Base-by-base conservation (phyloP, 352 stramenopile species). In the Pelagophyceae sp. region DNA sequence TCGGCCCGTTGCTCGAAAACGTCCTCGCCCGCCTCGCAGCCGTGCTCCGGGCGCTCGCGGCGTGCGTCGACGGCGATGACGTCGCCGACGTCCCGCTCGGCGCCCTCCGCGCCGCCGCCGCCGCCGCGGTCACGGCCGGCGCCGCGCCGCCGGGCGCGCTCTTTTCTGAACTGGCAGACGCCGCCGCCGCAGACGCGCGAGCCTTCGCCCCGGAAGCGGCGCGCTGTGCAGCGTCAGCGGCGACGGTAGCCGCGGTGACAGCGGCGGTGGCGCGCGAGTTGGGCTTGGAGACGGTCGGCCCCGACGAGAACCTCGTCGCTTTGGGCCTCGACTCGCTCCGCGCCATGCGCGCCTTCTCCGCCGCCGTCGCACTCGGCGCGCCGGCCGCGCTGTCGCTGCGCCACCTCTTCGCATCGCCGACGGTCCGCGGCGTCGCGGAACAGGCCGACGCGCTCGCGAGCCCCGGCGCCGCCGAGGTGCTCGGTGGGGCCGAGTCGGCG, bases 311-410 rank as follows among this genome's bases (percentile, higher is more conserved):
- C 32, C 60, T 79, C 38, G 65, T 79, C 32, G 50, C 76, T 20
- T 20, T 76, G 33, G 76, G 76, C 33, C 51, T 72, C 27, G 76
- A 79, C 32, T 79, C 76, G 20, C 45, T 79, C 20, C 25, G 45
- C 25, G 58, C 35, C 0, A 75, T 79, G 40, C 63, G 69, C 54
- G 31, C 71, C 29, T 32, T 76, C 29, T 1, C 76, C 23, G 0
- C 40, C 15, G 32, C 51, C n/a, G 40, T 58, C 38, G 31, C 29
- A 11, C 19, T 20, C 45, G 75, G 75, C 54, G 54, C 54, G 15
- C 54, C 54, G 32, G 32, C 64, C 1, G 6, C 69, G 25, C 38
- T 79, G 0, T 72, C 65, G 27, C 51, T 79, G 33, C 37, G 51
- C 32, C 3, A 76, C 5, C 75, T 79, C 29, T 76, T 79, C 38